phyloP scores from a whole-genome alignment of 805 yeast genomes.

The Candida sonorensis region DNA sequence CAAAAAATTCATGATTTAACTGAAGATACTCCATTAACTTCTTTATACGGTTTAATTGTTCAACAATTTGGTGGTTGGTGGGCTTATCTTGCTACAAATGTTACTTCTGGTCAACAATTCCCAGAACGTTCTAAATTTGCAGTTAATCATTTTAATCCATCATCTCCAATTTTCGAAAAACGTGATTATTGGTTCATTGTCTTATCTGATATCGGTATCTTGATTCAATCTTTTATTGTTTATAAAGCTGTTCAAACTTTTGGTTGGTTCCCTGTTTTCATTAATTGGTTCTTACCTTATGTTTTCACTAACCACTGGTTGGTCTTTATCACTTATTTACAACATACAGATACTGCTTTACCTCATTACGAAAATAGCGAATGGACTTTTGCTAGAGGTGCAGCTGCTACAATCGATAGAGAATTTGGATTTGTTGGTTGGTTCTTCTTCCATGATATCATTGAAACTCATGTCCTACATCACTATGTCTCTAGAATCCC shows the following conservation, averaged over 20 bases:
- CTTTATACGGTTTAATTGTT: conserved; percentile 45
- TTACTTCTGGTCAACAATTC: conserved; percentile 74
- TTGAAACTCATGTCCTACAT: conserved; percentile 86
- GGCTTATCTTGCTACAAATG: conserved; percentile 58
- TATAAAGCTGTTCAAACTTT: conserved; percentile 54
- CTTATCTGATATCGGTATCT: conserved; percentile 66
- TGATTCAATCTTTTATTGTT: conserved; percentile 42
- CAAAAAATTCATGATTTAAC: conserved; percentile 44
- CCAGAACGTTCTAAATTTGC: conserved; percentile 38
- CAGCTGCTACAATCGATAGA: conserved; percentile 84
- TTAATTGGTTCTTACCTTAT: conserved; percentile 74
- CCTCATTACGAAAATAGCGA: conserved; percentile 72
- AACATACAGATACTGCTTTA: conserved; percentile 72
- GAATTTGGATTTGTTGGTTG: conserved; percentile 76
- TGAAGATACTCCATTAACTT: conserved; percentile 69
- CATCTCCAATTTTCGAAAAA: conserved; percentile 66
- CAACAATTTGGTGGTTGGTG: conserved; percentile 83
- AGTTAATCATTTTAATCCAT: conserved; percentile 66
- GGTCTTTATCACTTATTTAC: conserved; percentile 78
- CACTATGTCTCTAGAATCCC: conserved; percentile 82
- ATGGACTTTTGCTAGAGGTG: conserved; percentile 88
- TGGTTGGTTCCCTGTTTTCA: conserved; percentile 56
- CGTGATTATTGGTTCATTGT: conserved; percentile 67
- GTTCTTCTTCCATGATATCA: conserved; percentile 78
- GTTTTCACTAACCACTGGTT: conserved; percentile 84